Evolutionary conservation across 176 grass and related monocot species (phyloP).

Genomic region (Puccinellia tenuiflora): DNA sequence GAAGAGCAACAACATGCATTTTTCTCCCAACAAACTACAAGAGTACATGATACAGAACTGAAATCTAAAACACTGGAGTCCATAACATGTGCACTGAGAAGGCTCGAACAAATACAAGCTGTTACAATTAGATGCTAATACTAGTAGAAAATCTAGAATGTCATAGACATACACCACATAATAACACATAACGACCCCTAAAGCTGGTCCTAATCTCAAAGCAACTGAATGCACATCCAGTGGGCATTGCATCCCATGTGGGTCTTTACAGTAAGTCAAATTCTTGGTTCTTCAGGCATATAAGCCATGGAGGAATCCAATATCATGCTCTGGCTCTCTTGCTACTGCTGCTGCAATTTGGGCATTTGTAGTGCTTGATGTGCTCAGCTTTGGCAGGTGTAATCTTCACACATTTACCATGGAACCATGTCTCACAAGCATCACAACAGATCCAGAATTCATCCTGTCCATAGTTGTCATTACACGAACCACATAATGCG

Average conservation of each 20-base stretch:
- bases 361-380: constrained; percentile 98
- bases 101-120: constrained; percentile 32
- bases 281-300: constrained; percentile 32
- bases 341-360: constrained; percentile 80
- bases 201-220: constrained; percentile 42
- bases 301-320: constrained; percentile 7
- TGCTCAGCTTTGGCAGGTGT: constrained; percentile 93
- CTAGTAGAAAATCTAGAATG: constrained; percentile 33
- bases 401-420: constrained; percentile 93
- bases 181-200: constrained; percentile 43
- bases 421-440: constrained; percentile 87
- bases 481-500: constrained; percentile 77
- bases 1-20: not conserved
- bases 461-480: constrained; percentile 76
- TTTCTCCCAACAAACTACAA: constrained; percentile 29
- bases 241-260: constrained; percentile 24
- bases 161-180: constrained; percentile 35
- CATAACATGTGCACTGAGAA: constrained; percentile 16
- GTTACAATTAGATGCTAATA: constrained; percentile 48
- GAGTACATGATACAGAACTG: constrained; percentile 33
- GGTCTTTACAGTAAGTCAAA: constrained; percentile 42
- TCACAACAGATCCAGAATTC: constrained; percentile 99
- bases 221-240: constrained; percentile 28
- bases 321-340: constrained; percentile 73
- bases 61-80: not conserved